A percentile compares a stretch with the other conserved stretches of the same genome.
phyloP scores from a whole-genome alignment of 805 yeast genomes.

The Hanseniaspora hatyaiensis region DNA sequence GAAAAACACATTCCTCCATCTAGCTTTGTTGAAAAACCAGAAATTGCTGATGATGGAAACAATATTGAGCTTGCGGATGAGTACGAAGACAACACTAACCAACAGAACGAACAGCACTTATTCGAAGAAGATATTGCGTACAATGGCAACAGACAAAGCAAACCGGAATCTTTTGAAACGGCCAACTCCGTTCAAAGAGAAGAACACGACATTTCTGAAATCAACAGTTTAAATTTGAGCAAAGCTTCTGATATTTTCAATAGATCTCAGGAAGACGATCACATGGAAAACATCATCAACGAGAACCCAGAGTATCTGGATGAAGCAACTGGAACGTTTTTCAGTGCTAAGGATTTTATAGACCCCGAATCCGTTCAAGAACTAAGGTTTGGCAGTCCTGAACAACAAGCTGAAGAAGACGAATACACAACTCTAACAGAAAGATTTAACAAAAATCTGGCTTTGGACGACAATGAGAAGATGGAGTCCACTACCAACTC shows the following conservation, averaged over 20 bases:
- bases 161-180: no score
- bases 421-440: no score
- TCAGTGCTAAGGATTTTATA: neutral
- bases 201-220: neutral
- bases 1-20: constrained; percentile 10
- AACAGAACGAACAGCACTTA: no score
- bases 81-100: no score
- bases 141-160: no score
- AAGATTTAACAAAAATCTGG: no score
- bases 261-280: neutral
- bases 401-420: neutral
- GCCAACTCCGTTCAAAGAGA: no score
- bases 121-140: no score
- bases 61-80: no score
- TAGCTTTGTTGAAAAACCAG: neutral
- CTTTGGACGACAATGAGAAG: no score
- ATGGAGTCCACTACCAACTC: neutral
- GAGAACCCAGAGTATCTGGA: neutral
- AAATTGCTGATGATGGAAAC: neutral
- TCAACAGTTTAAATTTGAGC: neutral
- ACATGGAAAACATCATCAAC: neutral
- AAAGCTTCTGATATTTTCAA: neutral
- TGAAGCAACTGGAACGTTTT: constrained; percentile 1
- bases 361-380: neutral
- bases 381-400: neutral